Conservation (phyloP, 352 stramenopile species). For the Peronospora farinosa region DNA sequence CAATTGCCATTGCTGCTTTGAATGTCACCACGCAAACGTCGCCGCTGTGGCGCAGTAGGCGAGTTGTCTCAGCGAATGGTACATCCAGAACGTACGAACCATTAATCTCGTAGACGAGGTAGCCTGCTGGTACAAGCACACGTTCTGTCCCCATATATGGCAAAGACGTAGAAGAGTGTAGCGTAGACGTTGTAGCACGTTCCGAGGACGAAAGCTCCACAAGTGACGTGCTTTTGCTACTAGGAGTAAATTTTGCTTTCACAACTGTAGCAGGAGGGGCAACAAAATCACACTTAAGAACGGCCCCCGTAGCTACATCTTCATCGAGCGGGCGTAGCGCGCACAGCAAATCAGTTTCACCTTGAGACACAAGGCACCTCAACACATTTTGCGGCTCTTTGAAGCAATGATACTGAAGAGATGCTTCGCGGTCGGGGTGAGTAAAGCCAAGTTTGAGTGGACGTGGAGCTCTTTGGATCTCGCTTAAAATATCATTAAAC, state of each 20-base stretch:
- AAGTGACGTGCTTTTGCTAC: conserved; percentile 15
- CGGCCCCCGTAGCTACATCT: conserved; percentile 37
- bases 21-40: conserved; percentile 48
- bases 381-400: conserved; percentile 50
- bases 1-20: conserved; percentile 42
- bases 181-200: background rate
- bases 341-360: conserved; percentile 42
- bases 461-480: conserved; percentile 41
- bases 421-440: conserved; percentile 21
- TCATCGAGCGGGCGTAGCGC: conserved; percentile 46
- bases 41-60: conserved; percentile 46
- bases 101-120: conserved; percentile 61
- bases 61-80: conserved; percentile 55
- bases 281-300: conserved; percentile 44
- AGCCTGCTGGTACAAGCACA: conserved; percentile 47
- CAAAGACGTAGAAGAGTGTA: conserved; percentile 10
- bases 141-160: conserved; percentile 9
- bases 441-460: conserved; percentile 60
- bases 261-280: conserved; percentile 18
- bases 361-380: conserved; percentile 40
- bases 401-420: conserved; percentile 32
- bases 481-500: conserved; percentile 42
- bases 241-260: conserved; percentile 10
- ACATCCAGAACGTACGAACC: conserved; percentile 45
- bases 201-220: conserved; percentile 6